Base-by-base conservation (phyloP, 140 eudicot species). In the Senecio squalidus region DNA sequence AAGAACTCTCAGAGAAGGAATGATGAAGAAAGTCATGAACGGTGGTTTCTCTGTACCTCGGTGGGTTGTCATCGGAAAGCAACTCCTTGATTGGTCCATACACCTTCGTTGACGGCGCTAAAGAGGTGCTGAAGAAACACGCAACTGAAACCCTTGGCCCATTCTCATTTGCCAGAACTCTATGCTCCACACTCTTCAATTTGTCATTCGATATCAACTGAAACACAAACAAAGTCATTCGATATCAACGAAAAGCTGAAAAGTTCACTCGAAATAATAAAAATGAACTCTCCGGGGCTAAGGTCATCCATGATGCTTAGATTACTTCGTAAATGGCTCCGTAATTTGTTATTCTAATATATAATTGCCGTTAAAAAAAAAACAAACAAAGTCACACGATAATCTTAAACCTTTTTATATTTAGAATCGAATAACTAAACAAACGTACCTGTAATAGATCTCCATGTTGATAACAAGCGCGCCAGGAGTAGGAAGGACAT, bases 71-170 rank as follows among this genome's bases (percentile, higher is more conserved):
- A 26, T 71, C 72, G 1, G 88, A 74, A 20, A 86, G 11, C 76
- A 82, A 44, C 75, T 86, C 85, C 61, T 82, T 49, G 40, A 86
- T 77, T 1, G 95, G 95, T 41, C 81, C 85, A 9, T 80, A 86
- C 9, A 77, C 21, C 64, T 69, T 77, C 0, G 67, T 21, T 3
- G 82, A 64, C 6, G 78, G 80, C 64, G 48, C 30, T 18, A 63
- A 9, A 5, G 75, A 60, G 6, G 74, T 68, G 64, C 75, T 50
- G 18, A 83, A 86, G 41, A 86, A 80, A 71, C 83, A 77, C 20
- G 89, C 92, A 18, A 75, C 77, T 0, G 82, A 74, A 4, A 75
- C 66, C 52, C 85, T 79, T 14, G 82, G 82, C 34, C 91, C 83
- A 26, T 48, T 55, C 24, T 64, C 55, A 16, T 69, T 83, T 6